Conservation (phyloP, 306 rosid genomes). For the Lablab purpureus region DNA sequence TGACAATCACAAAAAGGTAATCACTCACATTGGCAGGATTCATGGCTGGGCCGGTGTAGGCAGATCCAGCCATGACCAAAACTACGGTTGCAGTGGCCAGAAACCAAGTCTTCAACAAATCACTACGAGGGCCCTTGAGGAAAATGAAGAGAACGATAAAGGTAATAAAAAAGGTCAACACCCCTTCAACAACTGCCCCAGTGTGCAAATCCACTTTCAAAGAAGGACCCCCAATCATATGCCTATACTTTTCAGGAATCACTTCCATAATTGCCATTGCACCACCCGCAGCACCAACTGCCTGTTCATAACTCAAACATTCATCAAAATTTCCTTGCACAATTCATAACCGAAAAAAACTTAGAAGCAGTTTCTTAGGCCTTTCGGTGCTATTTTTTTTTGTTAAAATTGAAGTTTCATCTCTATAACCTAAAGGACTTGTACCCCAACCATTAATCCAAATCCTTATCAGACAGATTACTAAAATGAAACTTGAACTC, state of each 20-base stretch:
- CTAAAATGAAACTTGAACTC: not conserved
- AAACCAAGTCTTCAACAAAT: constrained; percentile 66
- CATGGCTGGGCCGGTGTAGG: constrained; percentile 90
- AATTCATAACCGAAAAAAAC: constrained; percentile 8
- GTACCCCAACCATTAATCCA: not conserved
- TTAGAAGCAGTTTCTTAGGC: not conserved
- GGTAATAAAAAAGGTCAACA: constrained; percentile 75
- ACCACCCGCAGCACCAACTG: constrained; percentile 88
- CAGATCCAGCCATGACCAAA: constrained; percentile 66
- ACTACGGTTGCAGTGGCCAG: constrained; percentile 64
- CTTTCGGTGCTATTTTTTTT: not conserved
- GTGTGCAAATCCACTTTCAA: constrained; percentile 86
- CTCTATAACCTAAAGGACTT: not conserved
- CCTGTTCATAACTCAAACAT: constrained; percentile 50
- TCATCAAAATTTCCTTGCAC: constrained; percentile 20
- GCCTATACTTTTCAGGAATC: constrained; percentile 70
- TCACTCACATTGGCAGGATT: constrained; percentile 91
- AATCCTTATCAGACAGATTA: not conserved
- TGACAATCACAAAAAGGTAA: not conserved
- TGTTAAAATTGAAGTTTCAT: not conserved
- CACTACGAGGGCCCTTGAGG: constrained; percentile 78
- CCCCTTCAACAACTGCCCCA: constrained; percentile 84
- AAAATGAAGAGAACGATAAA: constrained; percentile 73
- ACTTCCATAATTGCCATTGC: constrained; percentile 76
- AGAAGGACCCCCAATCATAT: constrained; percentile 85